Percentiles rank a stretch among this genome's conserved stretches.
Evolutionary conservation across 2,329 filamentous ascomycete species (phyloP).

Genomic region (Cladosporium colombiae): DNA sequence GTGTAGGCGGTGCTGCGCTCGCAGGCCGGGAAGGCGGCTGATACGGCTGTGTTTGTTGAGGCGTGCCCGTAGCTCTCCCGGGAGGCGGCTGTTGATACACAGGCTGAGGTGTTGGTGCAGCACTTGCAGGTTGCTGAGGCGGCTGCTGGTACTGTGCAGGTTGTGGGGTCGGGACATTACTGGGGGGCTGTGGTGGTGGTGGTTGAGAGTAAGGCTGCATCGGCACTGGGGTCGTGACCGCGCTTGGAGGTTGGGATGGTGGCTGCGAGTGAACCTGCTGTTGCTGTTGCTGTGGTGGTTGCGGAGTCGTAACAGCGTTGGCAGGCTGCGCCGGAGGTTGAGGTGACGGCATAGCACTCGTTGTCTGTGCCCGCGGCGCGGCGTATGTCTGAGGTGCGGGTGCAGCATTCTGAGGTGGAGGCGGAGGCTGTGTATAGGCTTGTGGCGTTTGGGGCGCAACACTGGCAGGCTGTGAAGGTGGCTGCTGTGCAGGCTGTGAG

Average conservation of each 20-base stretch:
- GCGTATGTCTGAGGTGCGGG: not conserved
- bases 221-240: conserved; percentile 1
- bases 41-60: not conserved
- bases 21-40: not conserved
- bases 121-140: not conserved
- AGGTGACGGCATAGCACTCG: not conserved
- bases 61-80: not conserved
- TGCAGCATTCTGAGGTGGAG: not conserved
- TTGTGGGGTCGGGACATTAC: not conserved
- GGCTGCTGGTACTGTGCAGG: conserved; percentile 10
- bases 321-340: not conserved
- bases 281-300: not conserved
- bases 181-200: conserved; percentile 7
- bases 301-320: not conserved
- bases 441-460: not conserved
- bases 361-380: not conserved
- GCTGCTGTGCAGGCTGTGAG: not conserved
- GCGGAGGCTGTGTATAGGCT: not conserved
- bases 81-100: not conserved
- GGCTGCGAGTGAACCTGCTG: conserved; percentile 1
- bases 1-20: not conserved
- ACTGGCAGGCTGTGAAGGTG: not conserved
- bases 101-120: conserved; percentile 3
- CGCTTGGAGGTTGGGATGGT: not conserved
- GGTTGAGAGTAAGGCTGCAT: conserved; percentile 1